Base-by-base conservation (phyloP, 345 rosid genomes). In the Passiflora organensis region DNA sequence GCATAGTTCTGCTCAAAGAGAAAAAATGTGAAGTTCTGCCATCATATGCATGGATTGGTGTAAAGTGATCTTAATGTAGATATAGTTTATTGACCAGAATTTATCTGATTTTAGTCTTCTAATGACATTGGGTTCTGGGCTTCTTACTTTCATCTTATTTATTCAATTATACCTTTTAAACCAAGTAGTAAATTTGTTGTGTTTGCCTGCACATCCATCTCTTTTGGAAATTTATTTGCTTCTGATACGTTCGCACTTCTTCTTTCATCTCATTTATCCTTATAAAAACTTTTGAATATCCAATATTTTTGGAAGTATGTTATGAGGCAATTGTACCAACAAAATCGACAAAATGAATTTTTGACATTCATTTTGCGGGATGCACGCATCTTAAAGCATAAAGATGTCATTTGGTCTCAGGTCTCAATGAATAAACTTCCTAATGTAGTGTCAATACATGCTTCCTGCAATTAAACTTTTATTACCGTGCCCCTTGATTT, bases 401-500 rank as follows among this genome's bases (percentile, higher is more conserved):
- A n/a, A n/a, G n/a, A 28, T 2, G 34, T 28, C 34, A 28, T 28
- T 28, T 28, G 56, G 64, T 72, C 13, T 15, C 43, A 41, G 58
- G 34, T 28, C 8, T 41, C 45, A 41, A 60, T 58, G 51, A 39
- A 18, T 50, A 14, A 28, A n/a, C 36, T 41, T 56, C 45, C 64
- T 45, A 38, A 25, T 59, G n/a, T 18, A 57, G n/a, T 11, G 11
- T 34, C 13, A 52, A 56, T 57, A 6, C 44, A 11, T 59, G 54
- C 49, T 60, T 56, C n/a, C 47, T 58, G 52, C 43, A 41, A 4
- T 6, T 6, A 0, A 43, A 55, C 43, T 69, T 64, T 21, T 55
- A 47, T 58, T 53, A 48, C 43, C n/a, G n/a, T 38, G 50, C 45
- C 48, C 20, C 22, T 23, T 65, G 62, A 62, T 73, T 69, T 62